A percentile compares a stretch with the other conserved stretches of the same genome.
phyloP scores from a whole-genome alignment of 192 early-diverging fungal genomes.

The Allomyces arbusculus region DNA sequence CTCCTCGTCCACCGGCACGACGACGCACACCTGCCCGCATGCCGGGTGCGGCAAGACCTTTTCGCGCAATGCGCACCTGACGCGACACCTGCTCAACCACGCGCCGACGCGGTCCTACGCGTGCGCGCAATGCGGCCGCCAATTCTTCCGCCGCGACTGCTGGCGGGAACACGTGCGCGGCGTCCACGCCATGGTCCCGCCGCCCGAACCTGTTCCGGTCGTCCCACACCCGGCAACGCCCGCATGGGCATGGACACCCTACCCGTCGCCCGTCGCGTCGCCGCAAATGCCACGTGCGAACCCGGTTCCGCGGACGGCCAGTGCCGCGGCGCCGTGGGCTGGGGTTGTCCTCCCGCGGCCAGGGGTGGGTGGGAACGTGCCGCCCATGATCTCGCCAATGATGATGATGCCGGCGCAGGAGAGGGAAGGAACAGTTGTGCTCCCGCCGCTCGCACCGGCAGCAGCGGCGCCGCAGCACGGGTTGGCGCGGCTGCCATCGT shows the following conservation, averaged over 20 bases:
- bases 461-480: too few relatives aligned
- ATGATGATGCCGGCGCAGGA: too few relatives aligned
- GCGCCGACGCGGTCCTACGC: constrained; percentile 8
- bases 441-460: too few relatives aligned
- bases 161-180: not conserved
- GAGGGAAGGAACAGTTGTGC: too few relatives aligned
- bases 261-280: not conserved
- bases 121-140: not conserved
- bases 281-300: not conserved
- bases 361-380: too few relatives aligned
- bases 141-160: not conserved
- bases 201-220: not conserved
- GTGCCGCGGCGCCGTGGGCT: too few relatives aligned
- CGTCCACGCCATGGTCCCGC: not conserved
- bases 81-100: constrained; percentile 36
- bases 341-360: too few relatives aligned
- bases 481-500: too few relatives aligned
- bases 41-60: constrained; percentile 54
- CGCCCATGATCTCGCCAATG: too few relatives aligned
- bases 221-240: too few relatives aligned
- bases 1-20: too few relatives aligned
- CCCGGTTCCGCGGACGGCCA: too few relatives aligned
- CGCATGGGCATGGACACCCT: not conserved
- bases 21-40: constrained; percentile 18
- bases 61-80: constrained; percentile 41